Conservation (phyloP, 495 filamentous ascomycete genomes). For the Neurospora pannonica region DNA sequence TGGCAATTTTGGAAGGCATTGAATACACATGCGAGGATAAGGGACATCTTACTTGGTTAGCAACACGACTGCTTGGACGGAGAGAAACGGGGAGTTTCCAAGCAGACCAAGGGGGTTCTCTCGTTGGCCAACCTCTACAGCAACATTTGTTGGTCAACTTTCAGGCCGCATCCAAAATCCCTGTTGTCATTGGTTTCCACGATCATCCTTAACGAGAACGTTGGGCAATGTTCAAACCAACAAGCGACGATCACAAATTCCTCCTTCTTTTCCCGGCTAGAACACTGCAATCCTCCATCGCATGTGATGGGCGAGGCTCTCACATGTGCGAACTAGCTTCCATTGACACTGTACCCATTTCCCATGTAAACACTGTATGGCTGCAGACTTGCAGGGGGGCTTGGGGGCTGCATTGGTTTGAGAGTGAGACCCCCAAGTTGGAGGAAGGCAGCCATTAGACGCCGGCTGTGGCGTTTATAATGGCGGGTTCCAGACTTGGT, state of each 20-base stretch:
- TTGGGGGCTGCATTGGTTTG: background rate
- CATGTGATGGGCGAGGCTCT: background rate
- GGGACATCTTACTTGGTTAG: background rate
- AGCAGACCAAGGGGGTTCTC: background rate
- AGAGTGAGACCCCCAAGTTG: background rate
- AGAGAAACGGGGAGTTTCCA: background rate
- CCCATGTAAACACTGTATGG: background rate
- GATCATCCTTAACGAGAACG: background rate
- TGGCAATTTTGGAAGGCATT: background rate
- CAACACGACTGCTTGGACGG: background rate
- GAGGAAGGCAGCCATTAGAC: background rate
- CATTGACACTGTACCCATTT: background rate
- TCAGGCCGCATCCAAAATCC: background rate
- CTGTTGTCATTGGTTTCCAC: background rate
- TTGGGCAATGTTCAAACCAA: background rate
- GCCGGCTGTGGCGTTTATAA: background rate
- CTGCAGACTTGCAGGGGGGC: background rate
- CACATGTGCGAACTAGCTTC: background rate
- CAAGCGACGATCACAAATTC: background rate
- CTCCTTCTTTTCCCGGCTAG: background rate
- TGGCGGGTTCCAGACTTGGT: background rate
- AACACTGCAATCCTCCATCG: background rate
- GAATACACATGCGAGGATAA: background rate
- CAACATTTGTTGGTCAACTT: background rate
- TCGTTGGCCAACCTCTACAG: background rate